Evolutionary conservation across 108 stramenopile species (phyloP), one percentile per base, ranked within the genome.

Genomic region (Skeletonema marinoi): DNA sequence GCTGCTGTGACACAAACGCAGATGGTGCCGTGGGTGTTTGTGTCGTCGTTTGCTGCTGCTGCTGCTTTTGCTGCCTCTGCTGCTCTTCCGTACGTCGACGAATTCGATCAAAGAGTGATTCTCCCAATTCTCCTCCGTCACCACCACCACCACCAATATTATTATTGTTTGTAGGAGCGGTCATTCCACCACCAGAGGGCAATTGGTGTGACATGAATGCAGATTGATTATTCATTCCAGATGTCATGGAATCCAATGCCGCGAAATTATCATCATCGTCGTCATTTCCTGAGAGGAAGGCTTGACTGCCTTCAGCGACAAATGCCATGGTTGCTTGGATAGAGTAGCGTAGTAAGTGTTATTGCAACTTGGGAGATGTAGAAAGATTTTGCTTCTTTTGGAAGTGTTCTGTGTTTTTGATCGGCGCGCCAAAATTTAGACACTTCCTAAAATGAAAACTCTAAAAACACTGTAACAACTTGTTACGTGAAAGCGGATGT

Each of bases 51-150:
- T 35, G 36, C 13, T 36, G 62, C 35, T 25, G 51, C 25, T 56
- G 25, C 25, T 63, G 66, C 42, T 75, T 65, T 35, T 19, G 9
- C 8, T 59, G 60, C 16, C 38, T 35, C 65, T 78, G 71, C 65
- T 79, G 71, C 41, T 79, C 78, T 12, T 51, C 66, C n/a, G 78
- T 73, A 33, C 78, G 71, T 5, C 66, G 60, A 21, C 71, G 78
- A 48, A 79, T 79, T 12, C 78, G 71, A 63, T 79, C 78, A 56
- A 79, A 79, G 11, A 79, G 67, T 46, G 78, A 79, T 42, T 67
- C 78, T 6, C 68, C 35, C 35, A 17, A 32, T 10, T 59, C 44
- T 13, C 19, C 30, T 29, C 8, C 54, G 32, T 38, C 68, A 36
- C 54, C 68, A 21, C 41, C n/a, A n/a, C n/a, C n/a, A n/a, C n/a